These are phyloP conservation scores for Cladorrhinum sp. DNA, from an alignment of 2,329 filamentous ascomycete genomes.

Conservation along the genomic window DNA sequence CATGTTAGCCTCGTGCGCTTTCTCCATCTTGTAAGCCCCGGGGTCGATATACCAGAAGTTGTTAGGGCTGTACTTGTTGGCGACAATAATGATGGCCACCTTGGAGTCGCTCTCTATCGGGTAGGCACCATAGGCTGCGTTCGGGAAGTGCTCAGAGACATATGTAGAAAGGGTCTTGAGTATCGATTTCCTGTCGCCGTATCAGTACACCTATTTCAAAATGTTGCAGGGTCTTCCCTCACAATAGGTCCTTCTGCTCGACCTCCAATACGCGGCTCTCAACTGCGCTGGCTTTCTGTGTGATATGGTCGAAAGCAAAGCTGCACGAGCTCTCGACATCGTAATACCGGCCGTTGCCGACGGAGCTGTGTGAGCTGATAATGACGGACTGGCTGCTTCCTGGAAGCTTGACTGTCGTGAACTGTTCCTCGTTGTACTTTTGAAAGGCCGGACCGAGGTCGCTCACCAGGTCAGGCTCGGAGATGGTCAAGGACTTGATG, in stretches of 20 bases:
- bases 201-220: background rate
- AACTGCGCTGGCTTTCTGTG: constrained; percentile 78
- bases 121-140: constrained; percentile 76
- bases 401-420: constrained; percentile 83
- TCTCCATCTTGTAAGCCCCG: background rate
- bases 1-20: background rate
- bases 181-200: constrained; percentile 66
- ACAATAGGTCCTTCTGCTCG: constrained; percentile 75
- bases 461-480: constrained; percentile 63
- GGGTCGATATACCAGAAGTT: constrained; percentile 75
- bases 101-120: constrained; percentile 72
- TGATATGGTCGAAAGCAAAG: constrained; percentile 82
- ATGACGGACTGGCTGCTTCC: constrained; percentile 80
- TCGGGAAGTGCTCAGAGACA: constrained; percentile 83
- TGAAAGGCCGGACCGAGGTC: constrained; percentile 80
- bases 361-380: constrained; percentile 79
- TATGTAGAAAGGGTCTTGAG: constrained; percentile 74
- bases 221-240: constrained; percentile 35
- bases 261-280: constrained; percentile 80
- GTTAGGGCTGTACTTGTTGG: constrained; percentile 95
- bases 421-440: constrained; percentile 95
- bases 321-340: constrained; percentile 85
- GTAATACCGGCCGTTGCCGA: constrained; percentile 81
- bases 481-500: constrained; percentile 79
- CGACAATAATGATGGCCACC: constrained; percentile 79